These are phyloP conservation scores for Calonectria montana DNA, from an alignment of 2,329 filamentous ascomycete species.

Conservation along the genomic window DNA sequence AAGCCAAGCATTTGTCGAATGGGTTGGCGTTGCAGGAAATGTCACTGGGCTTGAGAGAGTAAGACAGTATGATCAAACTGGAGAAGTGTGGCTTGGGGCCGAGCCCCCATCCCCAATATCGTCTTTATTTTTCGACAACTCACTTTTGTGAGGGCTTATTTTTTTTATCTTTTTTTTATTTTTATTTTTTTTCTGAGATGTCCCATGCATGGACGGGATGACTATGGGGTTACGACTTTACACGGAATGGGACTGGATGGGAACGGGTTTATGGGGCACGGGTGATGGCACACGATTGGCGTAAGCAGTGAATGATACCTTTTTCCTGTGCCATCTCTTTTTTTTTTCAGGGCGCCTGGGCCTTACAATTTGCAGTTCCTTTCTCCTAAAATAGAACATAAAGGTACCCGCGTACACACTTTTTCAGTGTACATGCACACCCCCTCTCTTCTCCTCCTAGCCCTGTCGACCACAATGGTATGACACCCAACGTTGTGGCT, in stretches of 20 bases:
- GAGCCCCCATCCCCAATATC: neutral
- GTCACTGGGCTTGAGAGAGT: neutral
- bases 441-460: neutral
- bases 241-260: conserved; percentile 6
- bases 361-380: neutral
- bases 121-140: neutral
- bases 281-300: conserved; percentile 28
- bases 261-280: conserved; percentile 5
- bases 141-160: neutral
- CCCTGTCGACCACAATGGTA: neutral
- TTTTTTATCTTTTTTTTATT: neutral
- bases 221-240: conserved; percentile 19
- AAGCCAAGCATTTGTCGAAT: conserved; percentile 31
- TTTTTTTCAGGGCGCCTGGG: neutral
- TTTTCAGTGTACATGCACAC: neutral
- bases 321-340: conserved; percentile 14
- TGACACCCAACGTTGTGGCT: conserved; percentile 29
- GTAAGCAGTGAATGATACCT: conserved; percentile 38
- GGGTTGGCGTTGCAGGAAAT: conserved; percentile 34
- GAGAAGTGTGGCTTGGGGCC: neutral
- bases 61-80: neutral
- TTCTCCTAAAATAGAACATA: neutral
- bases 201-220: neutral
- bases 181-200: neutral
- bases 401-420: neutral